Base-by-base conservation (phyloP, 148 eudicot species). In the Spergularia bocconei region DNA sequence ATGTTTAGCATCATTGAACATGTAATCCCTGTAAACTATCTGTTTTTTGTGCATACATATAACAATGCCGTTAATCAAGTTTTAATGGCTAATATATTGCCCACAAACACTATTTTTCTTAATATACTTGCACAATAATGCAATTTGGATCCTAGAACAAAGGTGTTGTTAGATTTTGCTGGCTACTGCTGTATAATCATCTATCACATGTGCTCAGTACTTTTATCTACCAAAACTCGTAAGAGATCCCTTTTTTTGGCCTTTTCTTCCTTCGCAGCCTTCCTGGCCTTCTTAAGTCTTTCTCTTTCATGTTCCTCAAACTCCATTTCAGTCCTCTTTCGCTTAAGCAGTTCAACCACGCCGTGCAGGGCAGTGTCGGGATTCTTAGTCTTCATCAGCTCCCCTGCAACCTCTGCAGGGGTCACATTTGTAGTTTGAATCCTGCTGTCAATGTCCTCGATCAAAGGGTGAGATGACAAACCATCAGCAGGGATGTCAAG, bases 341-440 rank as follows among this genome's bases (percentile, higher is more conserved):
- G 0, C 23, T 29, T 21, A 23, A 86, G 83, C 23, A 83, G 81
- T 25, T 71, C 73, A 8, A 83, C 17, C 0, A 86, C 63, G 3
- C 81, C 78, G 5, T 16, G 12, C 7, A 86, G 85, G 0, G 77
- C 73, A 2, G 14, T 52, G 23, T 81, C 73, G 4, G 78, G 52
- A 1, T 83, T 79, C 3, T 78, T 82, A 1, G 47, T 73, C 81
- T 79, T 83, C 72, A 86, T 59, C 16, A 86, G 44, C 29, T 86
- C 83, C 79, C 83, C 85, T 1, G 83, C 86, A 11, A 86, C 86
- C 29, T 86, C 85, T 0, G 86, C 86, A 6, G 88, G 86, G 13
- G 83, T 86, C 20, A 83, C 81, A 48, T 81, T 67, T 0, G 58
- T 78, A 7, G 69, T 71, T 19, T 13, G 23, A 19, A 86, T 79